Base-by-base conservation (phyloP, 2,329 filamentous ascomycete genomes). In the Fusarium sororula region DNA sequence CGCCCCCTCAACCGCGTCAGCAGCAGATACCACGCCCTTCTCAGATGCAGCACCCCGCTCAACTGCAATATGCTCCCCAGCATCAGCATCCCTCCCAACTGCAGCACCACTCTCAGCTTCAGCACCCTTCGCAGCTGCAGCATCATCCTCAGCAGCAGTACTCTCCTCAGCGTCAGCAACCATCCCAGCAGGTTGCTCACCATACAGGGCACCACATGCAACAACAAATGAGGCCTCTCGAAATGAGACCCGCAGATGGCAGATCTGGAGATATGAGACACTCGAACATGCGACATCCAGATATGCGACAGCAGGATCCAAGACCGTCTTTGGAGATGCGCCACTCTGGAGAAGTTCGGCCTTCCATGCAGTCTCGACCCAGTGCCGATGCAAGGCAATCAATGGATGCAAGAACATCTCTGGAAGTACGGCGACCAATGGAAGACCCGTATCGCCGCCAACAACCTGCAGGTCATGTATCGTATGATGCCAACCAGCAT, bases 401-500 rank as follows among this genome's bases (percentile, higher is more conserved):
- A 47, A 28, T 53, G 30, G 72, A 75, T 30, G 32, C 57, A n/a
- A 62, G 75, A 51, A 73, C 66, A 26, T 79, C 73, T 14, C 69
- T 79, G 41, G 77, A 79, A 61, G 59, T 75, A 60, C 66, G 76
- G 37, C 71, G 72, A 24, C 75, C 73, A 17, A 75, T 75, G 28
- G 78, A 77, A 17, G 77, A 80, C 39, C 67, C 78, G 18, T 74
- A 77, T 37, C 70, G 73, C 13, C 71, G 76, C 18, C 74, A 74
- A 51, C 75, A 77, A 18, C 59, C 64, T 18, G 22, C 68, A 12
- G 58, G 66, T 18, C 74, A 79, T 41, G 69, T 72, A 41, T 68
- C 78, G 32, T 84, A 83, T 55, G 89, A 90, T 66, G 75, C 81
- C 44, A 85, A 84, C 63, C 91, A 95, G 73, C 80, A 83, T 54